Conservation (phyloP, 805 yeast genomes). For the Sugiyamaella qingdaonensis region DNA sequence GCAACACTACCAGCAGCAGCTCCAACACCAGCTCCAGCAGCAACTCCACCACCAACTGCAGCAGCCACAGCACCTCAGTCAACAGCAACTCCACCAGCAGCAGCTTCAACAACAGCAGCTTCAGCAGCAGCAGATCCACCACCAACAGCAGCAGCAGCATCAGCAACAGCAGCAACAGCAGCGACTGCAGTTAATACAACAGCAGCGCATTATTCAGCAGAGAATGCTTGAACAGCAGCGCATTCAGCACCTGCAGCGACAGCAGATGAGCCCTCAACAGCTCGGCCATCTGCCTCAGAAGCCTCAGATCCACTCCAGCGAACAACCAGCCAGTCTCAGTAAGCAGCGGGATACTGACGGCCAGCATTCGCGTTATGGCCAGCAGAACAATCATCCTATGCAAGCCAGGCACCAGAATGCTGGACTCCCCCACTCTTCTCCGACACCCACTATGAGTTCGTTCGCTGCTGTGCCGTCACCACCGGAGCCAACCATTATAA, state of each 20-base stretch:
- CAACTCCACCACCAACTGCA: neutral
- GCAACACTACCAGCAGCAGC: neutral
- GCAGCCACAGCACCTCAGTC: neutral
- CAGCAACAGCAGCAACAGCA: conserved; percentile 1
- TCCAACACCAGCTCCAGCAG: neutral
- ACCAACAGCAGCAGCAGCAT: neutral
- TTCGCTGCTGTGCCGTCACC: neutral
- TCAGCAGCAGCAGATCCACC: neutral
- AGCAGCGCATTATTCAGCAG: neutral
- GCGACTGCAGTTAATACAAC: neutral
- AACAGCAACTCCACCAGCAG: neutral
- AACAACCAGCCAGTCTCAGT: too few species aligned
- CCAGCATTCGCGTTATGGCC: neutral
- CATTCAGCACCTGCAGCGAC: neutral
- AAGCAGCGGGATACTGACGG: neutral
- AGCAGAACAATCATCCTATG: neutral
- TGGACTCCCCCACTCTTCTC: neutral
- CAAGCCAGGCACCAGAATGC: neutral
- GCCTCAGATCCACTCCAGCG: neutral
- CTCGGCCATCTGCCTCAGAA: neutral
- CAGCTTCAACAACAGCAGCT: too few species aligned
- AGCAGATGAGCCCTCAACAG: neutral
- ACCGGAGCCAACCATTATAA: neutral
- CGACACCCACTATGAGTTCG: too few species aligned
- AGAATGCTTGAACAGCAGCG: conserved; percentile 1